phyloP scores from a whole-genome alignment of 331 rosid genomes.

The Malus hybrid region DNA sequence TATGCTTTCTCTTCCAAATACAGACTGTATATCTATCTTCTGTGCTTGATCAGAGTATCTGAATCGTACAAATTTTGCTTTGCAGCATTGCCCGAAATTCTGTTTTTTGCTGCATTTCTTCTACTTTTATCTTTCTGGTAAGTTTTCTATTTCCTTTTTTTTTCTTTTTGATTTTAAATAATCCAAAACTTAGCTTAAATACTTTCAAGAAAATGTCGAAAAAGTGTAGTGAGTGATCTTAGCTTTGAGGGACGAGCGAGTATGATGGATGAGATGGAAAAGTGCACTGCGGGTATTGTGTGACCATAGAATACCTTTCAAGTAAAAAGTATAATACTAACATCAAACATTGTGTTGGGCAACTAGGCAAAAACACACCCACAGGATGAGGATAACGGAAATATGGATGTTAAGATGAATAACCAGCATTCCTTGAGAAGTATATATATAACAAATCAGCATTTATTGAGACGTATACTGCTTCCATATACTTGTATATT shows the following conservation, averaged over 20 bases:
- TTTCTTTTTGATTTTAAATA: not conserved
- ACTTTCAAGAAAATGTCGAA: not conserved
- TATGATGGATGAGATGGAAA: not conserved
- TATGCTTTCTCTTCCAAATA: conserved; percentile 29
- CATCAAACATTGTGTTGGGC: not conserved
- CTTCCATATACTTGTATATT: not conserved
- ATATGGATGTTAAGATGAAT: not conserved
- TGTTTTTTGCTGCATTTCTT: conserved; percentile 89
- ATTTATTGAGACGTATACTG: not conserved
- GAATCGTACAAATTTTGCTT: conserved; percentile 23
- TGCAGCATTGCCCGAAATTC: conserved; percentile 93
- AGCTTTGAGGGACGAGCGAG: not conserved
- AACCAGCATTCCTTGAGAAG: not conserved
- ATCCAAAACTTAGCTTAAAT: not conserved
- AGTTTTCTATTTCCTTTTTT: conserved; percentile 22
- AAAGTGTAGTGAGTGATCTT: conserved; percentile 3
- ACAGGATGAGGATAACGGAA: not conserved
- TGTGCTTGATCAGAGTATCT: conserved; percentile 20
- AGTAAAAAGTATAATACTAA: not conserved
- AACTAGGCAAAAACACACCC: not conserved
- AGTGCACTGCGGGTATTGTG: not conserved
- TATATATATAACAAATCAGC: not conserved
- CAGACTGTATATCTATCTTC: not conserved
- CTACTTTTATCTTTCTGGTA: conserved; percentile 97
- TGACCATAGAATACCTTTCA: not conserved